Percentiles rank a stretch among this genome's conserved stretches.
phyloP scores from a whole-genome alignment of 257 asterid species.

The Scutellaria galericulata region DNA sequence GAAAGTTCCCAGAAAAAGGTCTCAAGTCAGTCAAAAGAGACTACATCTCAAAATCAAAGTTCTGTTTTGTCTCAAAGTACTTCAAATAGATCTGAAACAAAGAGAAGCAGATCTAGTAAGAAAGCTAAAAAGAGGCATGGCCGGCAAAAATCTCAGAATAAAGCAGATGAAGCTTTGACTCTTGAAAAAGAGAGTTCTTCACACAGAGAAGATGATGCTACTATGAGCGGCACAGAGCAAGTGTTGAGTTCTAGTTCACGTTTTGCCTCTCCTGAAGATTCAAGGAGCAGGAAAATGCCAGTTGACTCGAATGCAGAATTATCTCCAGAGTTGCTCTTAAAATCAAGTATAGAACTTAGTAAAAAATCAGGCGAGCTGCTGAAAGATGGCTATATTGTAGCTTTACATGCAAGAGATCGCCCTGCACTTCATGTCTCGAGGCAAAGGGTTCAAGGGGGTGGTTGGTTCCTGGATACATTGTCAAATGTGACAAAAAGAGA shows the following conservation, averaged over 20 bases:
- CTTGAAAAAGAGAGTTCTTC: constrained; percentile 79
- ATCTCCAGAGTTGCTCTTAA: constrained; percentile 54
- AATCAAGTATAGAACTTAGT: constrained; percentile 54
- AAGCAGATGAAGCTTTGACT: constrained; percentile 66
- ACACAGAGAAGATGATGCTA: constrained; percentile 83
- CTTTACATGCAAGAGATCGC: constrained; percentile 79
- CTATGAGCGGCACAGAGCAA: constrained; percentile 92
- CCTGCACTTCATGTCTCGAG: constrained; percentile 85
- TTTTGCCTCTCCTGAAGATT: constrained; percentile 91
- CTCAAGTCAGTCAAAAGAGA: constrained; percentile 56
- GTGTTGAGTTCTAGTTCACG: constrained; percentile 88
- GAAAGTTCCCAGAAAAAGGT: constrained; percentile 80
- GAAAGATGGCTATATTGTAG: constrained; percentile 87
- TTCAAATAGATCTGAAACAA: constrained; percentile 70
- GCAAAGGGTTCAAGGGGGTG: constrained; percentile 94
- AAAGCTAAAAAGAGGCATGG: constrained; percentile 95
- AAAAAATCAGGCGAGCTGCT: constrained; percentile 68
- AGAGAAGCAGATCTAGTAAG: constrained; percentile 93
- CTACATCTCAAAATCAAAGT: constrained; percentile 67
- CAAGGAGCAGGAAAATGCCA: constrained; percentile 67
- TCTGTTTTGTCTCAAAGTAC: constrained; percentile 62
- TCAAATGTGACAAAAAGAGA: constrained; percentile 88
- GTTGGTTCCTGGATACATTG: constrained; percentile 95
- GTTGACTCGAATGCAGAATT: constrained; percentile 64
- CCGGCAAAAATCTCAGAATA: constrained; percentile 84